A percentile compares a stretch with the other conserved stretches of the same genome.
These are phyloP conservation scores for Cyphellophora attinorum DNA, from an alignment of 2,329 filamentous ascomycete species.

Conservation along the genomic window DNA sequence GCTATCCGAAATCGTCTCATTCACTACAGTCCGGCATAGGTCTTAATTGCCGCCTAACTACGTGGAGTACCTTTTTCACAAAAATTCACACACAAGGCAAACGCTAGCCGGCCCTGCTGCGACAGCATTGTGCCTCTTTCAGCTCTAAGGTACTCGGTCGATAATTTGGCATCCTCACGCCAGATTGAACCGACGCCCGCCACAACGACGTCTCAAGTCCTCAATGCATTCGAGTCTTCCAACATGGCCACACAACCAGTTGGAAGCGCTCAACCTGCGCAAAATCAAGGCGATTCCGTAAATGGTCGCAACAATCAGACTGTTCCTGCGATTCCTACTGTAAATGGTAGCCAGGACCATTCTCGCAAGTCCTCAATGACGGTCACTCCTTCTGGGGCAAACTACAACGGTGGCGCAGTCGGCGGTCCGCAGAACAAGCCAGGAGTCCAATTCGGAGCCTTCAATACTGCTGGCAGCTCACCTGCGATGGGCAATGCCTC, in stretches of 20 bases:
- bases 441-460: slow-evolving; percentile 50
- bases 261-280: slow-evolving; percentile 17
- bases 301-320: slow-evolving; percentile 38
- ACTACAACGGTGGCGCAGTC: slow-evolving; percentile 66
- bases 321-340: slow-evolving; percentile 49
- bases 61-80: no score
- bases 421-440: slow-evolving; percentile 35
- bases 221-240: slow-evolving; percentile 20
- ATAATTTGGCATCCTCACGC: slow-evolving; percentile 16
- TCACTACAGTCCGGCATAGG: no score
- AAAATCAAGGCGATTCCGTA: slow-evolving; percentile 17
- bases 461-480: slow-evolving; percentile 52
- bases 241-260: slow-evolving; percentile 21
- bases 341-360: slow-evolving; percentile 67
- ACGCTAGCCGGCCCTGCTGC: no score
- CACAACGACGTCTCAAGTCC: slow-evolving; percentile 9
- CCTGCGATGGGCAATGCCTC: slow-evolving; percentile 32
- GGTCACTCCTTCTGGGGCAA: slow-evolving; percentile 75
- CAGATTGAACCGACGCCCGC: slow-evolving; percentile 13
- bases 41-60: no score
- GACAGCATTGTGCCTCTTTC: no score
- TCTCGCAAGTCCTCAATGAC: slow-evolving; percentile 81
- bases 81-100: no score
- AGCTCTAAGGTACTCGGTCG: no score
- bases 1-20: no score